Base-by-base conservation (phyloP, 2,329 filamentous ascomycete genomes). In the Penicillium sp. region DNA sequence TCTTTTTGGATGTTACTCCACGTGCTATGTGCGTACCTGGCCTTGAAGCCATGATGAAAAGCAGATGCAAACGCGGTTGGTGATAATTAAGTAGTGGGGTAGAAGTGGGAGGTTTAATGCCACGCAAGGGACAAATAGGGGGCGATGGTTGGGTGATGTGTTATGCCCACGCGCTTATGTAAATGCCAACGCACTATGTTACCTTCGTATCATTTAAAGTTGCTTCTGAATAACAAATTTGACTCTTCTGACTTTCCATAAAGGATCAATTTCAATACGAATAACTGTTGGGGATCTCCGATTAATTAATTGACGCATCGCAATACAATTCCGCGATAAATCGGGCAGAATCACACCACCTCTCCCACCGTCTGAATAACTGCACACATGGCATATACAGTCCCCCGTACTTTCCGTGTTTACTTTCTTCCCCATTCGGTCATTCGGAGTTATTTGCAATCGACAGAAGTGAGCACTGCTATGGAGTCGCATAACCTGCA, bases 401-500 rank as follows among this genome's bases (percentile, higher is more conserved):
- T 5, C 42, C 14, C 50, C 69, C 68, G 60, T 30, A 69, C 17
- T 30, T 30, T 11, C 50, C 48, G 59, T 77, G 74, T 77, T 77
- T 76, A 77, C 71, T 64, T 71, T 75, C 72, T 75, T 71, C 74
- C 74, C 53, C 50, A 72, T 76, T 72, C 53, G 74, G 71, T n/a
- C 65, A 63, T 63, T 54, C 46, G 52, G 41, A 40, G 44, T 41
- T 28, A 38, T 41, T 50, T 42, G 50, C 51, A 54, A 54, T 55
- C 52, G 58, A 56, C 56, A 48, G 50, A 57, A 57, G 42, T 25
- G 47, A 56, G 57, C 43, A 45, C 33, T 45, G 67, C 63, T 60
- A 79, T 79, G 77, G 77, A 79, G 61, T 60, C 71, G 38, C 69
- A 74, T 43, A 84, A 81, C 67, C 73, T 87, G 56, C 79, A 84